Conservation (phyloP, 768 basidiomycete species). For the Cantharellus cinnabarinus region DNA sequence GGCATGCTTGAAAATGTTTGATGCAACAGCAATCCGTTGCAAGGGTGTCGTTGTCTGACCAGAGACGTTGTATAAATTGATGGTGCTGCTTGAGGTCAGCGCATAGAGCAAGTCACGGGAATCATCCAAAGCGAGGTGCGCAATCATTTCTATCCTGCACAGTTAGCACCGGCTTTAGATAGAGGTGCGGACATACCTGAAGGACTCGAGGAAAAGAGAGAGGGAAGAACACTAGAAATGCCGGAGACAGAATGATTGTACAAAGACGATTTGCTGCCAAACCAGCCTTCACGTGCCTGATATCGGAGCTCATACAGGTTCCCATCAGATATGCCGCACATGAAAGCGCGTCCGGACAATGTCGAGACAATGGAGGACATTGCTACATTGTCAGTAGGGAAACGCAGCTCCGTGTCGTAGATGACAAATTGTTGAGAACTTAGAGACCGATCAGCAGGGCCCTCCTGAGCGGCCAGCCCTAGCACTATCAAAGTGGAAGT, state of each 20-base stretch:
- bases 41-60: constrained; percentile 1
- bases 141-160: constrained; percentile 41
- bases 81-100: constrained; percentile 40
- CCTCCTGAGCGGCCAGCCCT: constrained; percentile 9
- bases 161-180: not conserved
- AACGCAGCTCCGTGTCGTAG: constrained; percentile 72
- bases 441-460: constrained; percentile 26
- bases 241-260: constrained; percentile 73
- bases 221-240: constrained; percentile 59
- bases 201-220: constrained; percentile 37
- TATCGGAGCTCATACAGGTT: constrained; percentile 85
- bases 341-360: constrained; percentile 70
- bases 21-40: constrained; percentile 6
- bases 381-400: constrained; percentile 50
- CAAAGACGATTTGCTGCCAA: constrained; percentile 65
- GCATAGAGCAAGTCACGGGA: constrained; percentile 61
- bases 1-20: constrained; percentile 50
- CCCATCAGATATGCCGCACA: constrained; percentile 70
- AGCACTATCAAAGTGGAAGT: constrained; percentile 73
- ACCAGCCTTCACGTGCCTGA: constrained; percentile 80
- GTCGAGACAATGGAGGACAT: constrained; percentile 75
- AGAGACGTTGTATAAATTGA: constrained; percentile 38
- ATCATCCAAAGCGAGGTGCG: constrained; percentile 43
- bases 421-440: constrained; percentile 61
- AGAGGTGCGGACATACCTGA: constrained; percentile 30